Percentiles rank a stretch among this genome's conserved stretches.
phyloP scores from a whole-genome alignment of 108 stramenopile genomes.

The Cyclotella atomus region DNA sequence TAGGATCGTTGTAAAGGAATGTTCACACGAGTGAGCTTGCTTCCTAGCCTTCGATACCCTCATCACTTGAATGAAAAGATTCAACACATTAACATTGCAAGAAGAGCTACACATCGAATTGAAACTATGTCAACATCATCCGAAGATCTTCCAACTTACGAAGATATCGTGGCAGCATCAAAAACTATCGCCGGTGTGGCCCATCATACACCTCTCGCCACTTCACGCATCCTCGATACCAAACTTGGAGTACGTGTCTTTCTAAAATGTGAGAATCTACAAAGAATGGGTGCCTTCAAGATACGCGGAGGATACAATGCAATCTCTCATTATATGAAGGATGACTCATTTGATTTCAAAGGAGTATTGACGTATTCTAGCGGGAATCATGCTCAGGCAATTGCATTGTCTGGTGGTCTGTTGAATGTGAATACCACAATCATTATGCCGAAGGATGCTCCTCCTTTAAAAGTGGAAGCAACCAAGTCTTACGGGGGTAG shows the following conservation, averaged over 20 bases:
- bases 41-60: no score
- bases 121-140: no score
- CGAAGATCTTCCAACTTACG: conserved; percentile 43
- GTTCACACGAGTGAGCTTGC: no score
- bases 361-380: conserved; percentile 52
- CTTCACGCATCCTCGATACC: conserved; percentile 37
- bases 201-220: conserved; percentile 42
- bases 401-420: conserved; percentile 40
- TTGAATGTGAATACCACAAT: conserved; percentile 43
- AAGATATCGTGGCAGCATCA: conserved; percentile 39
- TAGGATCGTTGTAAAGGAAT: no score
- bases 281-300: conserved; percentile 54
- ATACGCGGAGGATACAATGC: conserved; percentile 46
- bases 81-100: no score
- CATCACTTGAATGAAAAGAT: no score
- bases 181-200: conserved; percentile 21
- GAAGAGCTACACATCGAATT: no score
- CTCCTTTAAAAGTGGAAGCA: conserved; percentile 40
- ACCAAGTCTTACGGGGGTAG: conserved; percentile 42
- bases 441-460: conserved; percentile 55
- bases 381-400: conserved; percentile 53
- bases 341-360: conserved; percentile 5
- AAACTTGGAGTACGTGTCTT: conserved; percentile 34
- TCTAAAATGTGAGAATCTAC: conserved; percentile 49
- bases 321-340: conserved; percentile 26